Percentiles rank a stretch among this genome's conserved stretches.
These are phyloP conservation scores for Paraphoma sp. DNA, from an alignment of 2,329 filamentous ascomycete species.

Conservation along the genomic window DNA sequence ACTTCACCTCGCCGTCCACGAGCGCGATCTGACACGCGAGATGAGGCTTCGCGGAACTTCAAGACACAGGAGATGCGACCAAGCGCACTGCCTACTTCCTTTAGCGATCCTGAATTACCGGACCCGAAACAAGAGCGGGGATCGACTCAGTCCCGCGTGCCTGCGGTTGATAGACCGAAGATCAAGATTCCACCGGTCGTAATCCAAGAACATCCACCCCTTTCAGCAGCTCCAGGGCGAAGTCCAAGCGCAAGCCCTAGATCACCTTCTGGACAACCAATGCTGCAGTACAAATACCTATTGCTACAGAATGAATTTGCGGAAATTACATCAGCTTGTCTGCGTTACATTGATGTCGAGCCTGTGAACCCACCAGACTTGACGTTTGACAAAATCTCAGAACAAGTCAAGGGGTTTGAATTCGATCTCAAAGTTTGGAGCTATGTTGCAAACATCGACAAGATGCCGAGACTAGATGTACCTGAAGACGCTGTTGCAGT, in stretches of 20 bases:
- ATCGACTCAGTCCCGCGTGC: background rate
- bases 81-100: slow-evolving; percentile 8
- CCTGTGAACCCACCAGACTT: slow-evolving; percentile 29
- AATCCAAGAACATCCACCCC: slow-evolving; percentile 21
- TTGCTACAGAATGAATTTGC: slow-evolving; percentile 24
- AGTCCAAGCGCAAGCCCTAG: slow-evolving; percentile 25
- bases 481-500: slow-evolving; percentile 10
- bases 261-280: slow-evolving; percentile 20
- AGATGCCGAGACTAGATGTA: slow-evolving; percentile 20
- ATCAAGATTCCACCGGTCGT: slow-evolving; percentile 28
- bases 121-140: no score
- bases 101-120: slow-evolving; percentile 4
- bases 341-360: slow-evolving; percentile 25
- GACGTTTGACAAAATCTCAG: slow-evolving; percentile 33
- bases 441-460: slow-evolving; percentile 23
- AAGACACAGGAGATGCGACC: slow-evolving; percentile 22
- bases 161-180: slow-evolving; percentile 14
- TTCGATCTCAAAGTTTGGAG: slow-evolving; percentile 33
- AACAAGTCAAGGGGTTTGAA: slow-evolving; percentile 24
- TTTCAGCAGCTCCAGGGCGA: slow-evolving; percentile 3
- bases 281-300: slow-evolving; percentile 25
- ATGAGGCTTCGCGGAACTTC: slow-evolving; percentile 6
- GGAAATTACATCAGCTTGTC: slow-evolving; percentile 20
- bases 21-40: background rate
- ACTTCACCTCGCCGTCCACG: background rate